Evolutionary conservation across 139 green algal genomes (phyloP).

Genomic region (Micromonas pusilla): DNA sequence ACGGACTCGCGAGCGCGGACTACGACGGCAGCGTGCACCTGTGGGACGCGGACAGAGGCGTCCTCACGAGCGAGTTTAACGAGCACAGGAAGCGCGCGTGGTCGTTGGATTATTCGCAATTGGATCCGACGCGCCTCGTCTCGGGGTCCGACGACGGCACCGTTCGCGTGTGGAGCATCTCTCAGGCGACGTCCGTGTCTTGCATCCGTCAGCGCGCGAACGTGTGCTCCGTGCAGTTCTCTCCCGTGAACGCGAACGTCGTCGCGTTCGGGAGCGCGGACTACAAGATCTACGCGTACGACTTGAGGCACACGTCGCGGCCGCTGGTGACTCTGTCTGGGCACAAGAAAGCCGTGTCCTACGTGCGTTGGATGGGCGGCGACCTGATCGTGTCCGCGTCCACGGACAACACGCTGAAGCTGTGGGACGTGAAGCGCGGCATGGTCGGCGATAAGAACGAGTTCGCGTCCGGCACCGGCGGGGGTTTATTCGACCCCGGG

Average conservation of each 20-base stretch:
- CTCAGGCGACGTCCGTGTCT: constrained; percentile 35
- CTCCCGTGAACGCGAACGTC: constrained; percentile 47
- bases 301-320: constrained; percentile 30
- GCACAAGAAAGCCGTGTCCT: constrained; percentile 69
- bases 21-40: constrained; percentile 68
- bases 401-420: constrained; percentile 52
- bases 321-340: constrained; percentile 48
- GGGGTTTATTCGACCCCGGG: too few species aligned
- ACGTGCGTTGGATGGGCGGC: constrained; percentile 41
- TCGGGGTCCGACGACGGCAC: constrained; percentile 78
- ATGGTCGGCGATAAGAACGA: background rate
- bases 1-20: constrained; percentile 56
- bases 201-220: constrained; percentile 62
- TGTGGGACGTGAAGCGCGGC: constrained; percentile 42
- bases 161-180: constrained; percentile 72
- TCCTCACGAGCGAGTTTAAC: constrained; percentile 51
- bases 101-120: constrained; percentile 66
- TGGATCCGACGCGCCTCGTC: constrained; percentile 57
- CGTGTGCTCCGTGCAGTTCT: constrained; percentile 82
- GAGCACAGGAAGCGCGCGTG: constrained; percentile 86
- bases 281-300: constrained; percentile 57
- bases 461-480: too few species aligned
- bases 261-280: constrained; percentile 76
- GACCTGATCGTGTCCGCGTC: constrained; percentile 41
- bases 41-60: constrained; percentile 49